Conservation (phyloP, 2,329 filamentous ascomycete genomes). For the Parafenestella ontariensis region DNA sequence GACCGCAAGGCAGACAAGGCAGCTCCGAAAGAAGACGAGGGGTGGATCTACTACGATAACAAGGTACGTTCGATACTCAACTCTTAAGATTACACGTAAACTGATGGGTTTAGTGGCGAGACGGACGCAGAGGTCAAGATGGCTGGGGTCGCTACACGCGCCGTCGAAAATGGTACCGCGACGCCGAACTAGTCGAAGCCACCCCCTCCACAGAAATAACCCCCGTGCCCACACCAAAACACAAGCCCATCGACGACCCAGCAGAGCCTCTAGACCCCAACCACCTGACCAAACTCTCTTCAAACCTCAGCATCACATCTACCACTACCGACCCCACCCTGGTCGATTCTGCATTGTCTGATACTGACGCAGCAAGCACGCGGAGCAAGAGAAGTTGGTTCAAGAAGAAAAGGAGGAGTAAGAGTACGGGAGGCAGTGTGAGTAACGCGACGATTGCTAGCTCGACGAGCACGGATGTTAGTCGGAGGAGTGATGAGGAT, state of each 20-base stretch:
- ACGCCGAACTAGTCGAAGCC: conserved; percentile 90
- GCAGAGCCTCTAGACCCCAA: conserved; percentile 27
- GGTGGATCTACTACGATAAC: conserved; percentile 98
- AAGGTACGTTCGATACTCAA: conserved; percentile 66
- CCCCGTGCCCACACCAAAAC: conserved; percentile 51
- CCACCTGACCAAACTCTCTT: conserved; percentile 29
- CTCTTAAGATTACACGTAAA: not conserved
- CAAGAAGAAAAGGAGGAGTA: conserved; percentile 37
- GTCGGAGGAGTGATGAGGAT: conserved; percentile 52
- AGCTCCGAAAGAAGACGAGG: conserved; percentile 60
- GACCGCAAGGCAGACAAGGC: conserved; percentile 47
- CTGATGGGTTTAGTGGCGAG: conserved; percentile 73
- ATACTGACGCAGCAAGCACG: conserved; percentile 42
- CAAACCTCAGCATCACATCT: conserved; percentile 32
- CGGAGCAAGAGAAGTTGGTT: conserved; percentile 48
- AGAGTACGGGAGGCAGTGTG: conserved; percentile 39
- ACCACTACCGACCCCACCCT: conserved; percentile 34
- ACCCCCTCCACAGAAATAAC: conserved; percentile 55
- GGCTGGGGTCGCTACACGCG: conserved; percentile 96
- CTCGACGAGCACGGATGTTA: conserved; percentile 36
- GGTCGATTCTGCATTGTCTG: conserved; percentile 34
- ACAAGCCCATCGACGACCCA: conserved; percentile 38
- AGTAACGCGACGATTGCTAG: conserved; percentile 40
- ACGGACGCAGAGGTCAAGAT: conserved; percentile 81
- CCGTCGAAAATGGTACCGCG: conserved; percentile 92